These are phyloP conservation scores for Rhytidhysteron rufulum DNA, from an alignment of 2,329 filamentous ascomycete species.

Conservation along the genomic window DNA sequence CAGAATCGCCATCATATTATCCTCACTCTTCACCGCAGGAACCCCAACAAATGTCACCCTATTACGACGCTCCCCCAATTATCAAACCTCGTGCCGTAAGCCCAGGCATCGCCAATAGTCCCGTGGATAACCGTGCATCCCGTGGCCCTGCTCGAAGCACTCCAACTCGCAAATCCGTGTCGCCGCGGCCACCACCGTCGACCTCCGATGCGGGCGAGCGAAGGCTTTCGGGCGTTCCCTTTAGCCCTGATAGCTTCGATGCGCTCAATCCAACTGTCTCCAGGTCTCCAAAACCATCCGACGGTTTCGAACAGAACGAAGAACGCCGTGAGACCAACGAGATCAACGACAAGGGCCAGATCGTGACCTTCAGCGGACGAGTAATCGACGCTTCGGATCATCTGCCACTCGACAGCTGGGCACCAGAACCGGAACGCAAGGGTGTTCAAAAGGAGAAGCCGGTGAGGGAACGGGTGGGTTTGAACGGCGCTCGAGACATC, in stretches of 20 bases:
- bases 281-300: constrained; percentile 10
- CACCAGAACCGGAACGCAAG: constrained; percentile 69
- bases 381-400: constrained; percentile 80
- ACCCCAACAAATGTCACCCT: constrained; percentile 28
- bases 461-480: constrained; percentile 43
- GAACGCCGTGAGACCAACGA: constrained; percentile 33
- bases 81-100: constrained; percentile 40
- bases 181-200: constrained; percentile 58
- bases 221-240: constrained; percentile 61
- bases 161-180: constrained; percentile 66
- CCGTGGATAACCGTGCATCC: constrained; percentile 31
- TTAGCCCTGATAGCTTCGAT: constrained; percentile 73
- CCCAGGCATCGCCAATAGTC: constrained; percentile 22
- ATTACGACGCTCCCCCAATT: constrained; percentile 38
- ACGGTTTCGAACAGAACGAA: constrained; percentile 11
- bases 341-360: constrained; percentile 58
- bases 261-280: constrained; percentile 59
- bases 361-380: constrained; percentile 70
- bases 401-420: constrained; percentile 72
- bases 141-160: constrained; percentile 45
- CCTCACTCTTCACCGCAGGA: constrained; percentile 40
- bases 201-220: constrained; percentile 40
- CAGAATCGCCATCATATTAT: constrained; percentile 39
- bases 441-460: constrained; percentile 39
- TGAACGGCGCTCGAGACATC: constrained; percentile 48